A percentile compares a stretch with the other conserved stretches of the same genome.
phyloP scores from a whole-genome alignment of 73 alveolate genomes.

The Paramecium tetraurelia region DNA sequence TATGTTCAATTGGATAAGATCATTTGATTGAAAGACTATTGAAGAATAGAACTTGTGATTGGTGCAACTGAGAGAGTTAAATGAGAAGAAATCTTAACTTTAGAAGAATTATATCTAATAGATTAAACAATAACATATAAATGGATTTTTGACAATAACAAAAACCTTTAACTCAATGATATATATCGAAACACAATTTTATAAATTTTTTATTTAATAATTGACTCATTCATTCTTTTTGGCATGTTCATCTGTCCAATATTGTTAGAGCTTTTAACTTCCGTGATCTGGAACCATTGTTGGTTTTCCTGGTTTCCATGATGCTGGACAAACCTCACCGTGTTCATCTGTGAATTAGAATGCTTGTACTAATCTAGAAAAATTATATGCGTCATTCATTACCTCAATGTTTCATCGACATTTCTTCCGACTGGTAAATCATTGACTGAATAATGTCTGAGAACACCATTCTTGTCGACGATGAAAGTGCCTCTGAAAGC shows the following conservation, averaged over 20 bases:
- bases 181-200: not conserved
- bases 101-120: not conserved
- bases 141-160: no score
- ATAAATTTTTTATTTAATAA: not conserved
- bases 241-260: constrained; percentile 80
- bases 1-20: no score
- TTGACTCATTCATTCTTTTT: constrained; percentile 46
- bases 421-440: constrained; percentile 98
- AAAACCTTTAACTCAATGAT: no score
- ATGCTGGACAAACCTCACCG: constrained; percentile 99
- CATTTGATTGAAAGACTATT: no score
- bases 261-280: constrained; percentile 67
- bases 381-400: not conserved
- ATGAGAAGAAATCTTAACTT: no score
- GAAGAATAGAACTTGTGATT: no score
- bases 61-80: no score
- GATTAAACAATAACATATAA: no score
- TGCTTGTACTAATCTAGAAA: constrained; percentile 82
- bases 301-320: constrained; percentile 95
- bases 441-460: constrained; percentile 94
- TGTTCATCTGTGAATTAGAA: constrained; percentile 96
- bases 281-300: constrained; percentile 89
- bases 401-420: constrained; percentile 91
- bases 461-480: constrained; percentile 89
- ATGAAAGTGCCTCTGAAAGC: constrained; percentile 97